Conservation (phyloP, 495 filamentous ascomycete species). For the Hypoxylon lienhwacheense region DNA sequence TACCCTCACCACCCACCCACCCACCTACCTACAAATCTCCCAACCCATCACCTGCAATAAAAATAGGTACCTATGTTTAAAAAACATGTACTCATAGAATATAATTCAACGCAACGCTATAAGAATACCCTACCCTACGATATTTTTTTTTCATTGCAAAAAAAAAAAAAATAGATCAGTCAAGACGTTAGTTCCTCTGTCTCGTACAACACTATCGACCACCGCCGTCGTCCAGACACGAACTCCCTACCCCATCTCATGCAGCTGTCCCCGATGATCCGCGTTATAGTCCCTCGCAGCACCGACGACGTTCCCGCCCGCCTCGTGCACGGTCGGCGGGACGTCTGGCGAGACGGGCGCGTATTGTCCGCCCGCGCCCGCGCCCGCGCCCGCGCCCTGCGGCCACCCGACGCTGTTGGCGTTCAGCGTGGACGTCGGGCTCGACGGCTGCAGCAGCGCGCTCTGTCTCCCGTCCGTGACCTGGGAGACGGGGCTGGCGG, state of each 20-base stretch:
- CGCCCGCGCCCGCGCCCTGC: conserved; percentile 7
- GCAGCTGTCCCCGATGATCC: conserved; percentile 38
- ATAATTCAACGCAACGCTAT: too few species aligned
- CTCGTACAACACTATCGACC: too few species aligned
- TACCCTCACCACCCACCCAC: too few species aligned
- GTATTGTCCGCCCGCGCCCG: conserved; percentile 3
- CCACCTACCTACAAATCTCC: too few species aligned
- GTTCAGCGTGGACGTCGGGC: conserved; percentile 32
- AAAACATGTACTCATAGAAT: too few species aligned
- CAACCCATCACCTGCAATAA: too few species aligned
- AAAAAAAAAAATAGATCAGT: too few species aligned
- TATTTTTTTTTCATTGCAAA: too few species aligned
- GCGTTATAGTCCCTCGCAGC: conserved; percentile 31
- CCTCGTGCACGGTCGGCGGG: conserved; percentile 37
- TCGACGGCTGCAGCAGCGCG: conserved; percentile 29
- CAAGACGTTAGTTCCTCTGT: too few species aligned
- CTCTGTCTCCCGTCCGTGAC: conserved; percentile 31
- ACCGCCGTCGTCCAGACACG: too few species aligned
- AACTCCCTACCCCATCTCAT: conserved; percentile 29
- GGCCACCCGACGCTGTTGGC: conserved; percentile 31
- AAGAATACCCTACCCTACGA: too few species aligned
- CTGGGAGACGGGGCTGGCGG: conserved; percentile 37
- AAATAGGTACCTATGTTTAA: too few species aligned
- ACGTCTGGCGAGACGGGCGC: conserved; percentile 13
- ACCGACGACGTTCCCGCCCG: conserved; percentile 38